These are phyloP conservation scores for Aureobasidium sp. DNA, from an alignment of 2,329 filamentous ascomycete genomes.

Conservation along the genomic window DNA sequence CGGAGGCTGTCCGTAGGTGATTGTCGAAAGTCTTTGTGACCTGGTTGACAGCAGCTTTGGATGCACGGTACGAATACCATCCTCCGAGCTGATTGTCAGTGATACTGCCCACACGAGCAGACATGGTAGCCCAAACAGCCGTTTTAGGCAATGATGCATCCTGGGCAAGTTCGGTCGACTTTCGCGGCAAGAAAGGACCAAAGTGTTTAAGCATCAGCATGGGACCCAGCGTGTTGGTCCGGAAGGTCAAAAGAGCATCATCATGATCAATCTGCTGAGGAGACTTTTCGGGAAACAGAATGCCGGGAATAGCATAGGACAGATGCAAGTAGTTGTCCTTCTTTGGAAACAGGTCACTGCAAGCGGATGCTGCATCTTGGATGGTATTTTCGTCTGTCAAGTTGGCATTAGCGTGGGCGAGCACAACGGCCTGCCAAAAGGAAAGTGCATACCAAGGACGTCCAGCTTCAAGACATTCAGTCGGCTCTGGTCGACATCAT, in stretches of 20 bases:
- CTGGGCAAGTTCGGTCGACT: constrained; percentile 37
- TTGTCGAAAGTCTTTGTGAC: constrained; percentile 66
- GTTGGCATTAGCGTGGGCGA: neutral
- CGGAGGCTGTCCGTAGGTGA: constrained; percentile 51
- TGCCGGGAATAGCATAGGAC: constrained; percentile 61
- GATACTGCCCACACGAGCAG: constrained; percentile 69
- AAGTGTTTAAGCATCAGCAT: constrained; percentile 74
- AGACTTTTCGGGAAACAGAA: constrained; percentile 67
- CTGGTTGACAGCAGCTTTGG: constrained; percentile 68
- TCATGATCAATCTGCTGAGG: constrained; percentile 57
- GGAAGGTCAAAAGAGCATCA: constrained; percentile 60
- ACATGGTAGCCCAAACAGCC: constrained; percentile 67
- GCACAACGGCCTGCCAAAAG: neutral
- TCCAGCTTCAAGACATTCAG: constrained; percentile 50
- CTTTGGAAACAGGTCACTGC: constrained; percentile 27
- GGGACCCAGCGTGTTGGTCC: constrained; percentile 66
- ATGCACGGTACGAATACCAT: constrained; percentile 75
- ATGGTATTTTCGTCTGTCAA: constrained; percentile 56
- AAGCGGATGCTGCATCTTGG: constrained; percentile 44
- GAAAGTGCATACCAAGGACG: constrained; percentile 43
- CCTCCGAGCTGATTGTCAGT: constrained; percentile 66
- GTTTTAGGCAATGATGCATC: constrained; percentile 36
- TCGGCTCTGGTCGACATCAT: constrained; percentile 39
- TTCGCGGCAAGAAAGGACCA: constrained; percentile 58
- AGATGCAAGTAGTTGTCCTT: constrained; percentile 57